Evolutionary conservation across 208 protist species (phyloP).

Genomic region (Phytomonas serpens): DNA sequence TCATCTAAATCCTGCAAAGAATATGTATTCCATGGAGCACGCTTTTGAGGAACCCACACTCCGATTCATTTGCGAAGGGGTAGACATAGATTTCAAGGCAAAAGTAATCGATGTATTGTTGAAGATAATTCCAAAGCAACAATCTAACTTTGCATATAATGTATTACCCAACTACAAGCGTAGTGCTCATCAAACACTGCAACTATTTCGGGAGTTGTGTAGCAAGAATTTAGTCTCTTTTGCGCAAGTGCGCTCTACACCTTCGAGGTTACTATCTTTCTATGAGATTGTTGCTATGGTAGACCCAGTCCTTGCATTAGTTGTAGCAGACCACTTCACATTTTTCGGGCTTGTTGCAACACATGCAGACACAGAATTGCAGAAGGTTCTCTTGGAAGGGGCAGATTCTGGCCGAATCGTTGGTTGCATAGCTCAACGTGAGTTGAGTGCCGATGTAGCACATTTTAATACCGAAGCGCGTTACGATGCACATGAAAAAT

Average conservation of each 20-base stretch:
- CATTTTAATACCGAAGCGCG: conserved; percentile 80
- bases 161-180: neutral
- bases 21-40: conserved; percentile 62
- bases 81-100: conserved; percentile 77
- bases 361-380: conserved; percentile 37
- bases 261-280: conserved; percentile 45
- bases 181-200: conserved; percentile 21
- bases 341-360: conserved; percentile 71
- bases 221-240: conserved; percentile 57
- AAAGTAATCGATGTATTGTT: conserved; percentile 57
- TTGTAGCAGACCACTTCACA: conserved; percentile 80
- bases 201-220: conserved; percentile 52
- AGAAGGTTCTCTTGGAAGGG: conserved; percentile 39
- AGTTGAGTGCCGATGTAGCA: conserved; percentile 65
- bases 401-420: conserved; percentile 49
- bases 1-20: conserved; percentile 11
- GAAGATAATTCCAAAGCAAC: conserved; percentile 32
- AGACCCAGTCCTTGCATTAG: conserved; percentile 43
- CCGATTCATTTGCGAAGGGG: conserved; percentile 74
- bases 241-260: conserved; percentile 75
- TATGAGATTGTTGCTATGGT: conserved; percentile 74
- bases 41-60: conserved; percentile 86
- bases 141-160: conserved; percentile 44
- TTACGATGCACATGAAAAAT: conserved; percentile 63
- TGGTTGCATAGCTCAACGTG: conserved; percentile 60